phyloP scores from a whole-genome alignment of 768 basidiomycete genomes.

The Coprinellus micaceus region DNA sequence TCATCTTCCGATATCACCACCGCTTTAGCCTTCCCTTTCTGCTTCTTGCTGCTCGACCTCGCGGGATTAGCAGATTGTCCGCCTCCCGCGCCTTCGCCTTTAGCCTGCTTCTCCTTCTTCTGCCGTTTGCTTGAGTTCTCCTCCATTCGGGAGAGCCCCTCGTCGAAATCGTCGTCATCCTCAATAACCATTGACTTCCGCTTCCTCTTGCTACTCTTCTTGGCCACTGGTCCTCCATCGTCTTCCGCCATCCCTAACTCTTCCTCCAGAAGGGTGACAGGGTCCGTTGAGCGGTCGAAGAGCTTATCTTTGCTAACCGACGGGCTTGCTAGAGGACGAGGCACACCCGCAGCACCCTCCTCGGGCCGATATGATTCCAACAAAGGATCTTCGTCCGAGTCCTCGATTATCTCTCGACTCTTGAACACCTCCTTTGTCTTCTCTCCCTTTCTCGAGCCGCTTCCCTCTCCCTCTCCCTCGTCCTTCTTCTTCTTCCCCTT shows the following conservation, averaged over 20 bases:
- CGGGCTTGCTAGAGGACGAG: background rate
- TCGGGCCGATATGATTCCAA: background rate
- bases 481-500: slow-evolving; percentile 15
- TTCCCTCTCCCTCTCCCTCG: slow-evolving; percentile 25
- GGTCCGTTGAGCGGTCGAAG: background rate
- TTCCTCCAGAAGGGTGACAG: background rate
- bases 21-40: slow-evolving; percentile 22
- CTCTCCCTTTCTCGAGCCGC: slow-evolving; percentile 15
- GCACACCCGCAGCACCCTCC: background rate
- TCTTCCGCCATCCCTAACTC: slow-evolving; percentile 1
- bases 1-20: slow-evolving; percentile 30
- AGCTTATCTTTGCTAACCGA: background rate
- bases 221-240: background rate
- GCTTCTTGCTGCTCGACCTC: slow-evolving; percentile 11
- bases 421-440: slow-evolving; percentile 34
- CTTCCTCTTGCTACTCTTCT: slow-evolving; percentile 14
- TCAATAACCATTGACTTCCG: slow-evolving; percentile 13
- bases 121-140: slow-evolving; percentile 18
- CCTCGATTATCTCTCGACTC: slow-evolving; percentile 42
- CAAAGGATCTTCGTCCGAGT: slow-evolving; percentile 22
- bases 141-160: background rate
- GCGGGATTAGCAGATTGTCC: background rate
- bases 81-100: background rate
- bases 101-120: slow-evolving; percentile 17
- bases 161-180: slow-evolving; percentile 3